Conservation (phyloP, 176 grass and related monocot genomes). For the Carex scoparia region DNA sequence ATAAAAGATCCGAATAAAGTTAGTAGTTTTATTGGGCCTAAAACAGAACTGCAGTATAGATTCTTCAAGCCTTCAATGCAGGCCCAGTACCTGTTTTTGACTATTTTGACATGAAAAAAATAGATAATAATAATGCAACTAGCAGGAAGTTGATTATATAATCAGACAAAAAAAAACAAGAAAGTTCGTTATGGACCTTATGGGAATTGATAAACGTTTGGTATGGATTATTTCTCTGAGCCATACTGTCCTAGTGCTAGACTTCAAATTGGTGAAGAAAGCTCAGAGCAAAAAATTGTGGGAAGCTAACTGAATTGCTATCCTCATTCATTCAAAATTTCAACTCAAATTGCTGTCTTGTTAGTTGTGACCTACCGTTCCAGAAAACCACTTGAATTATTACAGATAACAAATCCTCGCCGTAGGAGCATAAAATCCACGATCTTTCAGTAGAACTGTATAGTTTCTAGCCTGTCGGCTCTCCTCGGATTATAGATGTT, state of each 20-base stretch:
- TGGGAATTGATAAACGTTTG: background rate
- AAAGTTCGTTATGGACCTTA: conserved; percentile 10
- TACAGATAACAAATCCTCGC: background rate
- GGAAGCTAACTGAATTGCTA: conserved; percentile 6
- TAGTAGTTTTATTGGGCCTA: background rate
- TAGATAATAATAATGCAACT: background rate
- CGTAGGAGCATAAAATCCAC: background rate
- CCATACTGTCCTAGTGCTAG: background rate
- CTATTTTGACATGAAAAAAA: background rate
- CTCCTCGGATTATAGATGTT: no score
- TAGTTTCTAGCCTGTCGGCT: no score
- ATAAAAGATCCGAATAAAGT: background rate
- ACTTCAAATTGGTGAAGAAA: conserved; percentile 9
- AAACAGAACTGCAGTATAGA: background rate
- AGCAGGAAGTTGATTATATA: background rate
- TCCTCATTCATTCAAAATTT: background rate
- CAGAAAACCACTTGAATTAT: background rate
- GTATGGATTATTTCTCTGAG: background rate
- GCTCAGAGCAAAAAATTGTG: background rate
- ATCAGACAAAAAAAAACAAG: background rate
- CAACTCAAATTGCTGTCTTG: background rate
- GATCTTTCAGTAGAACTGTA: background rate
- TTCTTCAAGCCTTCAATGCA: background rate
- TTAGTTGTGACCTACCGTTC: background rate
- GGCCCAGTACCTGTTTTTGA: background rate